Evolutionary conservation across 108 stramenopile genomes (phyloP).

Genomic region (Chaetoceros tenuissimus): DNA sequence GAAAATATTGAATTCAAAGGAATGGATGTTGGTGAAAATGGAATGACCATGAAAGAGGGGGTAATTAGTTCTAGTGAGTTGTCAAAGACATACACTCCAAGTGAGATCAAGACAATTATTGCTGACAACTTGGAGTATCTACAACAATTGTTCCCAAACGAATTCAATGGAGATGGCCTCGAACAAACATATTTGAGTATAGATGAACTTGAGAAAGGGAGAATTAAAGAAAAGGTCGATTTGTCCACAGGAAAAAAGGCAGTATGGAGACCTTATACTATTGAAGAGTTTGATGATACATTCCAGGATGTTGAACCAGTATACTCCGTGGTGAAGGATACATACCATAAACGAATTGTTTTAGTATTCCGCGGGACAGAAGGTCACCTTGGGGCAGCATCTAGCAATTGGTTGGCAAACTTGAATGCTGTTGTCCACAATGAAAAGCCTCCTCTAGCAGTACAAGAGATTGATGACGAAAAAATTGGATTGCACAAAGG

Average conservation of each 20-base stretch:
- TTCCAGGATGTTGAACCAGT: constrained; percentile 11
- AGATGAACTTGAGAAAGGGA: neutral
- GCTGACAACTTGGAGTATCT: neutral
- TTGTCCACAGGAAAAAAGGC: neutral
- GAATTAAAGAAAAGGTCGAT: neutral
- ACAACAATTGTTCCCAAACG: too few species aligned
- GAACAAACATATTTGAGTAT: neutral
- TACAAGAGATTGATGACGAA: neutral
- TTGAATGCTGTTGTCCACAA: constrained; percentile 14
- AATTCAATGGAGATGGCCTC: neutral
- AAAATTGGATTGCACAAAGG: constrained; percentile 39
- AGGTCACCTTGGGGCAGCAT: neutral
- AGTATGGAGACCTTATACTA: neutral
- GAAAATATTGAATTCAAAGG: neutral
- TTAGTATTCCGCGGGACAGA: constrained; percentile 28
- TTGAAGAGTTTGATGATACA: constrained; percentile 27
- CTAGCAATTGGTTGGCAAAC: constrained; percentile 28
- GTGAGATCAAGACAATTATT: neutral
- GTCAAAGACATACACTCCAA: neutral
- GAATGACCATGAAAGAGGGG: neutral
- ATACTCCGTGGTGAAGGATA: constrained; percentile 19
- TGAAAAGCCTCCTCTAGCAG: constrained; percentile 11
- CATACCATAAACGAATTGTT: constrained; percentile 20
- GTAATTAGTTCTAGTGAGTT: neutral
- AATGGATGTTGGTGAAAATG: neutral